These are phyloP conservation scores for Aureobasidium sp. DNA, from an alignment of 2,329 filamentous ascomycete genomes.

Conservation along the genomic window DNA sequence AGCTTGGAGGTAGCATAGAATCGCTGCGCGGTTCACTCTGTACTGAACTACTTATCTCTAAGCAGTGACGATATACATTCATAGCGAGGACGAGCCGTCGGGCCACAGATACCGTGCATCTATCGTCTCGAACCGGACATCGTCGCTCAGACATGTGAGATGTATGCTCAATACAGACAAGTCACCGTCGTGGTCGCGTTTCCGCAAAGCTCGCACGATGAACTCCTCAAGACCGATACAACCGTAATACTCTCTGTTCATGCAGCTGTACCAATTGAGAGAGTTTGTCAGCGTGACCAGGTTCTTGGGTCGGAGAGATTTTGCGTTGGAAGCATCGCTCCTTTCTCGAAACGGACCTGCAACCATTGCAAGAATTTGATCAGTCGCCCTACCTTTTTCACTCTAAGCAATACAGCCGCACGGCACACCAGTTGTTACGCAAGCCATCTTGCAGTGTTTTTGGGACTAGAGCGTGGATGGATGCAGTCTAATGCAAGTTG, in stretches of 20 bases:
- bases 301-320: neutral
- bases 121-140: neutral
- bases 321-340: neutral
- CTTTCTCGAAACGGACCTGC: neutral
- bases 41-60: neutral
- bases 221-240: neutral
- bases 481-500: conserved; percentile 1
- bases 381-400: neutral
- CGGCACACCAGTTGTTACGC: conserved; percentile 1
- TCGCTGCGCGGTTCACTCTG: neutral
- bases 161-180: neutral
- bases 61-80: too few species aligned
- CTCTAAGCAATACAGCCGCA: neutral
- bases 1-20: neutral
- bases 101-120: neutral
- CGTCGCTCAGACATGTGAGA: neutral
- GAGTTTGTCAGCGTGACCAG: neutral
- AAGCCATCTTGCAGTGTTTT: conserved; percentile 4
- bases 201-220: neutral
- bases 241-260: neutral
- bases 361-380: neutral
- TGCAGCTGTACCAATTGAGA: neutral
- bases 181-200: neutral
- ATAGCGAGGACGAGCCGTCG: neutral
- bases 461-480: neutral